Conservation (phyloP, 441 rosid species). For the Biscutella laevigata region DNA sequence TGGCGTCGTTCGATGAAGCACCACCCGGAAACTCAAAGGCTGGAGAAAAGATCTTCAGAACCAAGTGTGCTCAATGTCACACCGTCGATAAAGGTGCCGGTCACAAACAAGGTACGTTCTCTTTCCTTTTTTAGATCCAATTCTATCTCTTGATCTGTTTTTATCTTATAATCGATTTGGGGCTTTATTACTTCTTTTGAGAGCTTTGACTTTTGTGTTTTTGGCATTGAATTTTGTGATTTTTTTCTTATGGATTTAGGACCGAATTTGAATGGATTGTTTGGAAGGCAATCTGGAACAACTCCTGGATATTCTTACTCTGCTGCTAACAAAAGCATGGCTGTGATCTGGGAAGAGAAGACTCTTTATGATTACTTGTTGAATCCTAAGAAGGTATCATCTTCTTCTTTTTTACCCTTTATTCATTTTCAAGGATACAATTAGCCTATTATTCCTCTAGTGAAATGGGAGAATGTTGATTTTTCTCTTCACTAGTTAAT, state of each 20-base stretch:
- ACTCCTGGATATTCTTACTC: slow-evolving; percentile 65
- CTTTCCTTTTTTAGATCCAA: too few relatives aligned
- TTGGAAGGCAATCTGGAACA: slow-evolving; percentile 81
- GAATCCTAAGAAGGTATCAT: slow-evolving; percentile 54
- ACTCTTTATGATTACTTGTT: slow-evolving; percentile 59
- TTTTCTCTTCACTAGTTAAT: too few relatives aligned
- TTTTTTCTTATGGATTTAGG: slow-evolving; percentile 10
- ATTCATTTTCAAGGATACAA: too few relatives aligned
- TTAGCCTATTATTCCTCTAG: too few relatives aligned
- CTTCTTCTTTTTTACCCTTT: too few relatives aligned
- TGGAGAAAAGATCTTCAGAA: slow-evolving; percentile 75
- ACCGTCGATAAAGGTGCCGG: slow-evolving; percentile 83
- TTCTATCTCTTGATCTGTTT: too few relatives aligned
- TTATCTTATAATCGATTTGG: too few relatives aligned
- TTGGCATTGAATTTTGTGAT: too few relatives aligned
- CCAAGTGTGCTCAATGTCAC: slow-evolving; percentile 86
- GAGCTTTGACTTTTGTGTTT: background rate
- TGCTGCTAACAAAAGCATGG: slow-evolving; percentile 60
- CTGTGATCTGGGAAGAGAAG: slow-evolving; percentile 56
- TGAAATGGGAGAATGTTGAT: too few relatives aligned
- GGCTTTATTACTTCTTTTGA: background rate
- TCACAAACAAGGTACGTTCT: slow-evolving; percentile 71
- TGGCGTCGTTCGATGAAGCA: slow-evolving; percentile 71
- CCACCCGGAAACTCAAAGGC: slow-evolving; percentile 51
- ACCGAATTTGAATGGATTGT: slow-evolving; percentile 72